Evolutionary conservation across 139 green algal genomes (phyloP).

Genomic region (Diplosphaera chodatii): DNA sequence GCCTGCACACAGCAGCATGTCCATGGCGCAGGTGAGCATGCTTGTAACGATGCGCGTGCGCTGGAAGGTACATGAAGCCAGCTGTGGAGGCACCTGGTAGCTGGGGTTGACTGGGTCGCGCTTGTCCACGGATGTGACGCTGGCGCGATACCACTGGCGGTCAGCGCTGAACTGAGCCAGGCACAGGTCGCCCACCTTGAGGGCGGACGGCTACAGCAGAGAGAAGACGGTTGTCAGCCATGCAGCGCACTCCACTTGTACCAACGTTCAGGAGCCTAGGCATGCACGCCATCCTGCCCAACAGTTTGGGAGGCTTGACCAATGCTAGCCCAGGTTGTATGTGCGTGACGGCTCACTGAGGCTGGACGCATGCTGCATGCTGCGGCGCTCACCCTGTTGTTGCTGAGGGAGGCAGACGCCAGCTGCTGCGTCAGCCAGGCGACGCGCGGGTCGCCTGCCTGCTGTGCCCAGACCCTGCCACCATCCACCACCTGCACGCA

Average conservation of each 20-base stretch:
- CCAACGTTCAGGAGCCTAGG: no score
- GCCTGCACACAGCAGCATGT: no score
- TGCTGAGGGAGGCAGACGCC: conserved; percentile 21
- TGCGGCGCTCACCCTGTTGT: conserved; percentile 16
- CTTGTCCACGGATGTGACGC: conserved; percentile 20
- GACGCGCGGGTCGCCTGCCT: conserved; percentile 49
- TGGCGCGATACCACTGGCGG: conserved; percentile 71
- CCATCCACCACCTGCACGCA: background rate
- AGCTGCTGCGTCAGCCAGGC: conserved; percentile 69
- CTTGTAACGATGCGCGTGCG: no score
- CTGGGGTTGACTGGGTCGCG: conserved; percentile 23
- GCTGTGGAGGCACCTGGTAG: conserved; percentile 9
- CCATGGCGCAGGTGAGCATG: no score
- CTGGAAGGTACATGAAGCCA: no score
- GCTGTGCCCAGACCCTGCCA: background rate
- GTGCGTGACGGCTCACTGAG: no score
- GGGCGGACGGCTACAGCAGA: conserved; percentile 25
- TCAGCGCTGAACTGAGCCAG: conserved; percentile 68
- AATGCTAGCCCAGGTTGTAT: no score
- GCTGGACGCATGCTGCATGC: no score
- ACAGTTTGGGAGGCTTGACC: no score
- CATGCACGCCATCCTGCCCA: no score
- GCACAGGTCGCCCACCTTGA: conserved; percentile 55
- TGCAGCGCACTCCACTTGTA: no score
- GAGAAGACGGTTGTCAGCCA: no score